phyloP scores from a whole-genome alignment of 2,329 filamentous ascomycete genomes.

The Fusarium sp. region DNA sequence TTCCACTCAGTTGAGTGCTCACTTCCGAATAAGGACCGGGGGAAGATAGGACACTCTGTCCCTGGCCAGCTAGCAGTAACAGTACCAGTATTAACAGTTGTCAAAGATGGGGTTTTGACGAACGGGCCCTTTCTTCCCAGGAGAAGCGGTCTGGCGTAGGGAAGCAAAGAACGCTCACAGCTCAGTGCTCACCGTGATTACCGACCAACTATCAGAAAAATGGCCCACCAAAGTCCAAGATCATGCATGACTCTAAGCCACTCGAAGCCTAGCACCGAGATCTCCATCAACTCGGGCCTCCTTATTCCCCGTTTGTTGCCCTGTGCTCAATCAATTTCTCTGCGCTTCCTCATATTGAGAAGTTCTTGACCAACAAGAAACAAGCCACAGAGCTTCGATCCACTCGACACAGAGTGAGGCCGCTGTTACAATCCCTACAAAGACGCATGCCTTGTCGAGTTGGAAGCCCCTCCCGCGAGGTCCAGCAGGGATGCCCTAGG shows the following conservation, averaged over 20 bases:
- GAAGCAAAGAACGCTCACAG: slow-evolving; percentile 7
- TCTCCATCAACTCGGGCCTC: slow-evolving; percentile 28
- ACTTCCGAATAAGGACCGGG: slow-evolving; percentile 16
- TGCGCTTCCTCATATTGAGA: slow-evolving; percentile 3
- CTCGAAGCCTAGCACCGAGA: slow-evolving; percentile 28
- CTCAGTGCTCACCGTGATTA: slow-evolving; percentile 32
- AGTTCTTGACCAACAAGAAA: slow-evolving; percentile 34
- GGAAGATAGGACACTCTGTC: slow-evolving; percentile 35
- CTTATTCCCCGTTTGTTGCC: slow-evolving; percentile 23
- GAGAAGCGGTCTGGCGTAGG: slow-evolving; percentile 46
- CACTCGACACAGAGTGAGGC: slow-evolving; percentile 39
- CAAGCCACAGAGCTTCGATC: slow-evolving; percentile 17
- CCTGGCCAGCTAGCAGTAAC: slow-evolving; percentile 26
- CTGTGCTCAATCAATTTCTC: slow-evolving; percentile 17
- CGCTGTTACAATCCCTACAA: slow-evolving; percentile 25
- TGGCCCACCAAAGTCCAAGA: slow-evolving; percentile 21
- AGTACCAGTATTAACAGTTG: slow-evolving; percentile 37
- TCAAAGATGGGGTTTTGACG: slow-evolving; percentile 38
- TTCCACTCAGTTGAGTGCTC: slow-evolving; percentile 10
- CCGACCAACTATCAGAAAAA: slow-evolving; percentile 30
- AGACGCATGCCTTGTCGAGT: slow-evolving; percentile 10
- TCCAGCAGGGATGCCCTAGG: slow-evolving; percentile 31
- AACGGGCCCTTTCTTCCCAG: slow-evolving; percentile 34
- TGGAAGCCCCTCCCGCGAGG: slow-evolving; percentile 19
- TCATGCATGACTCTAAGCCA: slow-evolving; percentile 39